Percentiles rank a stretch among this genome's conserved stretches.
These are phyloP conservation scores for Euphorbia pulcherrima DNA, from an alignment of 345 rosid genomes.

Conservation along the genomic window DNA sequence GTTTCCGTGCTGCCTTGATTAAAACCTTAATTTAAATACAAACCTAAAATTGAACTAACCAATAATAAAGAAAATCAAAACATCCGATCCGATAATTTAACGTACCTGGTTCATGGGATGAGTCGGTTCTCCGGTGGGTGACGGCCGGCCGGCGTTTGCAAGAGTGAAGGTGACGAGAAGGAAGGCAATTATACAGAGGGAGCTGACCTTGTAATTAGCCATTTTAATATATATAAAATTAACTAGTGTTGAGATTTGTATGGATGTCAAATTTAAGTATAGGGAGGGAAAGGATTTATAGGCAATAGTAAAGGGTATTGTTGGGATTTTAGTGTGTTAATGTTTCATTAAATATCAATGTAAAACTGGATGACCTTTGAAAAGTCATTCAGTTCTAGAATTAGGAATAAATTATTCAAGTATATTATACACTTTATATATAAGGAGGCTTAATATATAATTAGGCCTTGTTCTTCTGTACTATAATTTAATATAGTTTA, in stretches of 20 bases:
- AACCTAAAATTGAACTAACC: not conserved
- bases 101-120: slow-evolving; percentile 5
- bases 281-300: slow-evolving; percentile 11
- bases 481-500: no score
- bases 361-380: not conserved
- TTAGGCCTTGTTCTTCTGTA: no score
- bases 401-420: not conserved
- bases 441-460: no score
- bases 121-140: slow-evolving; percentile 7
- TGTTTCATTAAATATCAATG: no score
- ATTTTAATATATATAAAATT: not conserved
- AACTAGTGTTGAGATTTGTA: not conserved
- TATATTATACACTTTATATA: no score
- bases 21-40: not conserved
- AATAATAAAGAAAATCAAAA: not conserved
- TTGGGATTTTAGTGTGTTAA: slow-evolving; percentile 12
- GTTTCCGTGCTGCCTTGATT: no score
- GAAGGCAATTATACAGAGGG: slow-evolving; percentile 15
- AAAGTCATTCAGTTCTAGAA: slow-evolving; percentile 17
- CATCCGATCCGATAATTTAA: no score
- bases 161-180: slow-evolving; percentile 20
- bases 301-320: slow-evolving; percentile 5
- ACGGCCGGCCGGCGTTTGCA: slow-evolving; percentile 20
- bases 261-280: slow-evolving; percentile 2
- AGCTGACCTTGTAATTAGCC: slow-evolving; percentile 25